Base-by-base conservation (phyloP, 1,284 basidiomycete genomes). In the Malassezia restricta region DNA sequence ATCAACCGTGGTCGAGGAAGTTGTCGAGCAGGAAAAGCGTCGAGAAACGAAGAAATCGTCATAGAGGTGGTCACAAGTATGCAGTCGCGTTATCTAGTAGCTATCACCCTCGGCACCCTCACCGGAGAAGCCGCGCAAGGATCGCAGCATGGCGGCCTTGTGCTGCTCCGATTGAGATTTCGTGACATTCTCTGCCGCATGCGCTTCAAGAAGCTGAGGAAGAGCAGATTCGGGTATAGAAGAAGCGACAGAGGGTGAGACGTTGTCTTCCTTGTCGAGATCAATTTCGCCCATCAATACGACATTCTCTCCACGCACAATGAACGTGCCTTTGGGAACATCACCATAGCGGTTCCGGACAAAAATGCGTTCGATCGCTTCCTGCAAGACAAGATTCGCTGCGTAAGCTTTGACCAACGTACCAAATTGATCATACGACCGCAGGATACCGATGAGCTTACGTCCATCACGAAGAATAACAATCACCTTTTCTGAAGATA, bases 341-440 rank as follows among this genome's bases (percentile, higher is more conserved):
- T 94, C 87, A 20, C 86, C 86, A 68, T 83, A 91, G 24, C 59
- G 51, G 43, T 66, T 64, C 9, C 65, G 62, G 11, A 66, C 57
- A 29, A 86, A 87, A 77, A 92, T 83, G 50, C 86, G 81, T 74
- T 94, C 89, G 53, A 76, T 63, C 8, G 76, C 73, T 41, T 76
- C 75, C 49, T 75, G 75, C 49, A 77, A 79, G 2, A 95, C 86
- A 61, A 95, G 84, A 75, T 95, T 95, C 58, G 89, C 89, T 94
- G 66, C 8, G 2, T 33, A 14, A 14, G 47, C 20, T n/a, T 35
- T 12, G 33, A 12, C 15, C 5, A 35, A 75, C 85, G 65, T 75
- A 96, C 92, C 92, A 70, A 96, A 99, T 74, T 98, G 94, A 78
- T 99, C 94, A 75, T 98, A 99, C 20, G 89, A 94, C 50, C 94